These are phyloP conservation scores for Populus tremula DNA, from an alignment of 345 rosid genomes.

Conservation along the genomic window DNA sequence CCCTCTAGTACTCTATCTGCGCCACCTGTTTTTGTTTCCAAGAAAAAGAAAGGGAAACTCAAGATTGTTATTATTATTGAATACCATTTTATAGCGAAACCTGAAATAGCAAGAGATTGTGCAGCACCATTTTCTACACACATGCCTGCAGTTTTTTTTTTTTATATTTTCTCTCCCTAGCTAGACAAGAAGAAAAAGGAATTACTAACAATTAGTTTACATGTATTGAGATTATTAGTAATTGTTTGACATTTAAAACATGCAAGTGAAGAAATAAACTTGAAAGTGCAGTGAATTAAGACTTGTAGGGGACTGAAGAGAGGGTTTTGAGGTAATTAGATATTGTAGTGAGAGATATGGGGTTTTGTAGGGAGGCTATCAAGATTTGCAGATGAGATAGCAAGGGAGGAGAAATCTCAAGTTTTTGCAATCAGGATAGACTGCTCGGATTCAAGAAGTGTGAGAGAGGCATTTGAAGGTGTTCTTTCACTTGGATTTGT, in stretches of 20 bases:
- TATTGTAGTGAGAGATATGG: not conserved
- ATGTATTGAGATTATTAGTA: not conserved
- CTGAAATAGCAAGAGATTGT: not conserved
- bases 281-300: not conserved
- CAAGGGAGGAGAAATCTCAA: slow-evolving; percentile 87
- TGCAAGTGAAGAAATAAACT: not conserved
- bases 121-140: not conserved
- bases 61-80: not conserved
- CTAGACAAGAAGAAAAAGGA: not conserved
- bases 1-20: not conserved
- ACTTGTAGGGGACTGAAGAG: not conserved
- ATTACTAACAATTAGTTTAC: not conserved
- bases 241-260: not conserved
- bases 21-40: not conserved
- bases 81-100: not conserved
- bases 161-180: not conserved
- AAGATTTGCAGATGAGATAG: slow-evolving; percentile 87
- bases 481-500: slow-evolving; percentile 88
- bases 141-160: not conserved
- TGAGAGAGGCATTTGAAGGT: slow-evolving; percentile 92
- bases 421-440: slow-evolving; percentile 93
- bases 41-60: not conserved
- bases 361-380: slow-evolving; percentile 59
- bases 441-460: slow-evolving; percentile 79
- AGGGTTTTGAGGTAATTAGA: not conserved